Evolutionary conservation across 345 rosid genomes (phyloP).

Genomic region (Eucalyptus polybractea): DNA sequence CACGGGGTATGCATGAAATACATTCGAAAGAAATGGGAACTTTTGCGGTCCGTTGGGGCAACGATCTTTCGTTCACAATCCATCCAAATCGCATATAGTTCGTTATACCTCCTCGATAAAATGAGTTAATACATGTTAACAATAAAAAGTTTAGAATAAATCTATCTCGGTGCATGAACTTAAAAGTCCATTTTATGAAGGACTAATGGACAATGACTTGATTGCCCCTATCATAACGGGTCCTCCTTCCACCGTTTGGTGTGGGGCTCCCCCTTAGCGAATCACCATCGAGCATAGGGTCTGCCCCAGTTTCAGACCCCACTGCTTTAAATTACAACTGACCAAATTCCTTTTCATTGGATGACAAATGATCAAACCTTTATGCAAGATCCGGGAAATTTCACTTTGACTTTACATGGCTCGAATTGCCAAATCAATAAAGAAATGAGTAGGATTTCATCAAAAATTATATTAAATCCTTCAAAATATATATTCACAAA

Average conservation of each 20-base stretch:
- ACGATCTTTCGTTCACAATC: not conserved
- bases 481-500: not conserved
- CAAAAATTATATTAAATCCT: not conserved
- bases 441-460: not conserved
- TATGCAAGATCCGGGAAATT: not conserved
- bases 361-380: not conserved
- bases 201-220: no score
- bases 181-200: not conserved
- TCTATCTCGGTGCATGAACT: accelerated
- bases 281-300: not conserved
- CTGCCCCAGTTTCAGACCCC: not conserved
- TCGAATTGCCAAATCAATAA: not conserved
- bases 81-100: not conserved
- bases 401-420: not conserved
- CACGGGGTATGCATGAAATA: not conserved
- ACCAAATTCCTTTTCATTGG: not conserved
- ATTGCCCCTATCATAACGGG: not conserved
- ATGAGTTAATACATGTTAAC: accelerated
- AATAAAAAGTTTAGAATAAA: not conserved
- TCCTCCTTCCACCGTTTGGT: not conserved
- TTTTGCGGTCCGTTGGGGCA: not conserved
- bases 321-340: not conserved
- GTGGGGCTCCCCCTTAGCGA: not conserved
- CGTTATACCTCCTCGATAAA: not conserved
- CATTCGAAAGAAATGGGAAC: not conserved